Evolutionary conservation across 2,329 filamentous ascomycete genomes (phyloP).

Genomic region (Pyricularia pennisetigena): DNA sequence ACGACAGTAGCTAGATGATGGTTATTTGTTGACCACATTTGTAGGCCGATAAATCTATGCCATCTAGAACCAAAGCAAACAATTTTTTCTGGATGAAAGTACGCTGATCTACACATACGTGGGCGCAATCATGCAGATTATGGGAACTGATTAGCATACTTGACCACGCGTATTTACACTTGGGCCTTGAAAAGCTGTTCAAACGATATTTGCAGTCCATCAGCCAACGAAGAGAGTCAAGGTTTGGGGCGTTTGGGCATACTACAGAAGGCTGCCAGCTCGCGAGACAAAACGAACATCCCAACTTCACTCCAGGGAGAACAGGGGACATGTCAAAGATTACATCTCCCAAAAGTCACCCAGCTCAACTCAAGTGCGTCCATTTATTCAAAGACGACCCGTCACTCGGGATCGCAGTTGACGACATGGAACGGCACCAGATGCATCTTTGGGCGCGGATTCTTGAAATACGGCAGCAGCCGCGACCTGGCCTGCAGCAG

Average conservation of each 20-base stretch:
- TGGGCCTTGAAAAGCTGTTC: too few relatives aligned
- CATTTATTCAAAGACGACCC: too few relatives aligned
- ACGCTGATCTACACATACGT: background rate
- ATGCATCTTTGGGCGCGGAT: background rate
- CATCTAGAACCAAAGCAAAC: background rate
- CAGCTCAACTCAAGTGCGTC: too few relatives aligned
- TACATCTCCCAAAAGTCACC: too few relatives aligned
- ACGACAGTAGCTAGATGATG: background rate
- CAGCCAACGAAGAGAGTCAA: conserved; percentile 17
- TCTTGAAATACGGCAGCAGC: background rate
- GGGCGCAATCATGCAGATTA: background rate
- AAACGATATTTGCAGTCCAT: background rate
- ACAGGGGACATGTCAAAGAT: too few relatives aligned
- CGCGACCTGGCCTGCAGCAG: background rate
- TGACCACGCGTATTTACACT: background rate
- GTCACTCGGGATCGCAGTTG: background rate
- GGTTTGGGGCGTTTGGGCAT: conserved; percentile 39
- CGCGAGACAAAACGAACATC: too few relatives aligned
- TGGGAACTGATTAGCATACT: background rate
- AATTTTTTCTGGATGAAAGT: background rate
- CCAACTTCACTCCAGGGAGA: too few relatives aligned
- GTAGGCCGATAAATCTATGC: background rate
- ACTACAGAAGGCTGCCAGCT: conserved; percentile 15
- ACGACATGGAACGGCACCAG: background rate
- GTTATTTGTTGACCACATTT: background rate